Evolutionary conservation across 371 early-diverging fungal genomes (phyloP).

Genomic region (Mucor plumbeus): DNA sequence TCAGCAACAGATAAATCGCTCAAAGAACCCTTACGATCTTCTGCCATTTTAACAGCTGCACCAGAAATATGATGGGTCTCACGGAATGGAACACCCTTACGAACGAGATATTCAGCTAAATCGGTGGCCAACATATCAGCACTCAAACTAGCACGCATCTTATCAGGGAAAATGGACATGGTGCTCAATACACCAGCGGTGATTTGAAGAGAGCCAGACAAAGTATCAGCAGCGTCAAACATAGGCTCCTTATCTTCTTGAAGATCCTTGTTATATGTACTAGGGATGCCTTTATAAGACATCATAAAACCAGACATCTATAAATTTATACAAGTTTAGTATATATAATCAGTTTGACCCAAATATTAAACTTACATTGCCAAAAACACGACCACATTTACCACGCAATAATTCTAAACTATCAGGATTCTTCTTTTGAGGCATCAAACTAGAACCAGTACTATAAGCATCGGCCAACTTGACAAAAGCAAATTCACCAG

Average conservation of each 20-base stretch:
- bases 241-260: constrained; percentile 99
- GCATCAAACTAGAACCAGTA: constrained; percentile 98
- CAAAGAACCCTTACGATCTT: constrained; percentile 77
- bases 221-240: constrained; percentile 92
- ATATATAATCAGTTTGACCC: background rate
- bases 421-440: constrained; percentile 99
- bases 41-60: constrained; percentile 91
- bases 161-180: constrained; percentile 76
- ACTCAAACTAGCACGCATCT: constrained; percentile 79
- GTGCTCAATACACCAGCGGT: constrained; percentile 90
- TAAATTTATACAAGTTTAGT: background rate
- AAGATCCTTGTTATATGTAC: constrained; percentile 98
- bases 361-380: constrained; percentile 60
- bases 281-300: constrained; percentile 95
- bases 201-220: constrained; percentile 89
- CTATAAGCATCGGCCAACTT: constrained; percentile 93
- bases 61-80: constrained; percentile 98
- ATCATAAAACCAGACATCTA: constrained; percentile 95
- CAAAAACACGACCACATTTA: constrained; percentile 95
- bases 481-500: constrained; percentile 93
- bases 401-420: constrained; percentile 95
- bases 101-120: constrained; percentile 95
- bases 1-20: constrained; percentile 75
- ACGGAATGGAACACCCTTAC: constrained; percentile 95
- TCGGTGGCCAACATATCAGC: constrained; percentile 97